Conservation (phyloP, 306 rosid genomes). For the Pachyrhizus erosus region DNA sequence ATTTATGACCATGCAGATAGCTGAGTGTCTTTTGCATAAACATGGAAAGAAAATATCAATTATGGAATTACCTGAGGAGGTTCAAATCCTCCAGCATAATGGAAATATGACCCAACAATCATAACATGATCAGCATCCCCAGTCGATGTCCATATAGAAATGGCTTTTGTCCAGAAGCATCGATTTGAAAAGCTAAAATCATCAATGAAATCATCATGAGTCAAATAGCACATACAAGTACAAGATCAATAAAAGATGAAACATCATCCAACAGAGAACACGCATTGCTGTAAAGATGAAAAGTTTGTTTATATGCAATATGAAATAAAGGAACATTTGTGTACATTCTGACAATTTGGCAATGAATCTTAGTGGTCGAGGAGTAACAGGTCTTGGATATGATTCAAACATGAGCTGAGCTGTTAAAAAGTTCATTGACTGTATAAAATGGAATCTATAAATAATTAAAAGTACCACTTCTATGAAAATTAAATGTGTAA, state of each 20-base stretch:
- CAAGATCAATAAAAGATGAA: conserved; percentile 18
- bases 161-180: conserved; percentile 80
- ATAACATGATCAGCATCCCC: conserved; percentile 78
- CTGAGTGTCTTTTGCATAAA: background rate
- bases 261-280: background rate
- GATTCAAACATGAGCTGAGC: conserved; percentile 16
- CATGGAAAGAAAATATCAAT: conserved; percentile 14
- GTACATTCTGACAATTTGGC: background rate
- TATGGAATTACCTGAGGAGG: conserved; percentile 69
- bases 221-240: conserved; percentile 26
- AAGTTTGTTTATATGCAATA: conserved; percentile 8
- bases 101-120: conserved; percentile 84
- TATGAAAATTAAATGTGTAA: conserved; percentile 9
- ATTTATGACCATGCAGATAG: background rate
- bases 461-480: background rate
- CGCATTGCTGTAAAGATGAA: background rate
- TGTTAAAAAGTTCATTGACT: background rate
- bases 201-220: conserved; percentile 15
- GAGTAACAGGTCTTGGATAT: background rate
- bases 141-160: conserved; percentile 85
- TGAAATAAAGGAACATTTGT: conserved; percentile 14
- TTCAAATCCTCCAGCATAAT: conserved; percentile 84
- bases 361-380: background rate
- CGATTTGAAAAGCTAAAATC: conserved; percentile 80
- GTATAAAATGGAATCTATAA: background rate